phyloP scores from a whole-genome alignment of 805 yeast species.

The Candida ulmi region DNA sequence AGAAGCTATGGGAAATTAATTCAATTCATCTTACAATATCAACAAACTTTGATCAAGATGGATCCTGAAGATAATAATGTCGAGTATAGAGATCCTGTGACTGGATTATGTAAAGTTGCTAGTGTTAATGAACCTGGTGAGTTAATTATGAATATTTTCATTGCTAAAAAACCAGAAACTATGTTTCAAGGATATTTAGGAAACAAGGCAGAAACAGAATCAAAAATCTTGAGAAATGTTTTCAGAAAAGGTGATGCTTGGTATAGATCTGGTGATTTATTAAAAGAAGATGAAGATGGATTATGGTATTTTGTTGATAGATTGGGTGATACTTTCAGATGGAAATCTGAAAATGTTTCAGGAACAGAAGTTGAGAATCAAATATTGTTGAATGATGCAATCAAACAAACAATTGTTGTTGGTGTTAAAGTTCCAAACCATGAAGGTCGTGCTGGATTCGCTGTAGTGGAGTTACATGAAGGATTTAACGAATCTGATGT shows the following conservation, averaged over 20 bases:
- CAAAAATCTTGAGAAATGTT: slow-evolving; percentile 69
- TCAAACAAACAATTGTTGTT: slow-evolving; percentile 76
- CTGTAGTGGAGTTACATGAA: slow-evolving; percentile 55
- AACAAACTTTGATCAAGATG: slow-evolving; percentile 62
- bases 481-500: slow-evolving; percentile 21
- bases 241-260: slow-evolving; percentile 86
- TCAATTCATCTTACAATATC: slow-evolving; percentile 42
- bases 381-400: slow-evolving; percentile 24
- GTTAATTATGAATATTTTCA: slow-evolving; percentile 67
- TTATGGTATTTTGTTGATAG: slow-evolving; percentile 83
- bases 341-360: slow-evolving; percentile 95
- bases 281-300: slow-evolving; percentile 62
- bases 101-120: slow-evolving; percentile 58
- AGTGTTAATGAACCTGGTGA: slow-evolving; percentile 74
- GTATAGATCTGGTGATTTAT: slow-evolving; percentile 83
- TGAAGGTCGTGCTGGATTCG: slow-evolving; percentile 94
- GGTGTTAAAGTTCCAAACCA: slow-evolving; percentile 81
- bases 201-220: slow-evolving; percentile 69
- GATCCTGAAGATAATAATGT: slow-evolving; percentile 74
- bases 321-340: slow-evolving; percentile 90
- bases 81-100: slow-evolving; percentile 60
- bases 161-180: slow-evolving; percentile 56
- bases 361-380: slow-evolving; percentile 90
- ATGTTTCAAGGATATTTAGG: slow-evolving; percentile 90
- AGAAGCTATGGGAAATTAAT: slow-evolving; percentile 67